Evolutionary conservation across 1,284 basidiomycete genomes (phyloP).

Genomic region (Pseudozyma sp.): DNA sequence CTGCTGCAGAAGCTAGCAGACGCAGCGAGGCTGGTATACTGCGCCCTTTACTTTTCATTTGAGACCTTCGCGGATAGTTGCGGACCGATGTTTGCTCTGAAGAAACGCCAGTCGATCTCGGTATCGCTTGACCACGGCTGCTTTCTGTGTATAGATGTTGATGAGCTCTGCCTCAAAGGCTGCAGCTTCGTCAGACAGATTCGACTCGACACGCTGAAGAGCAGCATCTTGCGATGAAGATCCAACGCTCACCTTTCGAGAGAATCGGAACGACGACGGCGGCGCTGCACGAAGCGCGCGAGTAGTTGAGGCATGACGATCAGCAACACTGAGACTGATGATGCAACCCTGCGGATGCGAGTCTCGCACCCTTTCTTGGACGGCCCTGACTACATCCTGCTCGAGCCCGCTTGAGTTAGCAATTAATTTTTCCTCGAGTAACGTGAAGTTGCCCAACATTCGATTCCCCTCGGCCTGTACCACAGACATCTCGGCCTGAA

Average conservation of each 20-base stretch:
- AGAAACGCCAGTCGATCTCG: conserved; percentile 52
- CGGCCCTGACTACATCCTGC: conserved; percentile 5
- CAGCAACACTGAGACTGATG: neutral
- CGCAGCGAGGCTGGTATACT: conserved; percentile 8
- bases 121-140: conserved; percentile 51
- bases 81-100: conserved; percentile 53
- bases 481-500: conserved; percentile 56
- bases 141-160: conserved; percentile 33
- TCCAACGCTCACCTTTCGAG: neutral
- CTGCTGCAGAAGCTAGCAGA: neutral
- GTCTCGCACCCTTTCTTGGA: conserved; percentile 12
- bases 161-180: conserved; percentile 38
- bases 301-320: neutral
- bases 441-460: conserved; percentile 47
- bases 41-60: conserved; percentile 17
- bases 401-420: conserved; percentile 29
- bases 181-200: conserved; percentile 6
- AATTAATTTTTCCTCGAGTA: conserved; percentile 46
- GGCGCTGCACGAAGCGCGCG: conserved; percentile 10
- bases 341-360: conserved; percentile 16
- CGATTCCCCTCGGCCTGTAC: conserved; percentile 54
- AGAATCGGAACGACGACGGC: conserved; percentile 32
- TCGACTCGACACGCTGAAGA: neutral
- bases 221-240: neutral
- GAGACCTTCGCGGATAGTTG: conserved; percentile 55